phyloP scores from a whole-genome alignment of 306 rosid genomes.

The Inga laurina region DNA sequence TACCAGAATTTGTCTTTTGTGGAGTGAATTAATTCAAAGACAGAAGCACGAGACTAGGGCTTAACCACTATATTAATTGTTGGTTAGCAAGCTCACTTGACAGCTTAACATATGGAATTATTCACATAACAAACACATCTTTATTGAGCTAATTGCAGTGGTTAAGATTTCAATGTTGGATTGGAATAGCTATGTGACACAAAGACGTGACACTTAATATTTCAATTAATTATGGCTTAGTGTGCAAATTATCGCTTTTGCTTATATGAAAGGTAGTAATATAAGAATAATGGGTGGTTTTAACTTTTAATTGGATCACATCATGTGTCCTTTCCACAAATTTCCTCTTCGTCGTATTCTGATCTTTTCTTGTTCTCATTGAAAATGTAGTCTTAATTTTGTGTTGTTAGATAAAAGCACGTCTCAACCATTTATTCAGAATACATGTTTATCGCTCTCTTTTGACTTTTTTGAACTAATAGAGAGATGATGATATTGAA shows the following conservation, averaged over 20 bases:
- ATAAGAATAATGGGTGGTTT: not conserved
- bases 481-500: not conserved
- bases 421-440: not conserved
- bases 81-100: not conserved
- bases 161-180: slow-evolving; percentile 24
- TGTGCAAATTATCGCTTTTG: not conserved
- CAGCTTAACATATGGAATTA: slow-evolving; percentile 10
- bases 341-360: slow-evolving; percentile 10
- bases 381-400: not conserved
- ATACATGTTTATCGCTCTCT: not conserved
- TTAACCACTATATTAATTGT: not conserved
- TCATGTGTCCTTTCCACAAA: slow-evolving; percentile 39
- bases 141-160: slow-evolving; percentile 7
- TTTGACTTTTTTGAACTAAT: not conserved
- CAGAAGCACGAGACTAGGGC: slow-evolving; percentile 2
- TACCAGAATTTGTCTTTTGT: not conserved
- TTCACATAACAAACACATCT: not conserved
- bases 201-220: slow-evolving; percentile 7
- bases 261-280: not conserved
- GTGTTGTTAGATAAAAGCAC: not conserved
- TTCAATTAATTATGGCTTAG: not conserved
- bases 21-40: not conserved
- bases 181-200: slow-evolving; percentile 6
- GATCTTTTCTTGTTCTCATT: not conserved
- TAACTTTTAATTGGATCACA: not conserved